phyloP scores from a whole-genome alignment of 169 alveolate species.

The Eimeria necatrix region DNA sequence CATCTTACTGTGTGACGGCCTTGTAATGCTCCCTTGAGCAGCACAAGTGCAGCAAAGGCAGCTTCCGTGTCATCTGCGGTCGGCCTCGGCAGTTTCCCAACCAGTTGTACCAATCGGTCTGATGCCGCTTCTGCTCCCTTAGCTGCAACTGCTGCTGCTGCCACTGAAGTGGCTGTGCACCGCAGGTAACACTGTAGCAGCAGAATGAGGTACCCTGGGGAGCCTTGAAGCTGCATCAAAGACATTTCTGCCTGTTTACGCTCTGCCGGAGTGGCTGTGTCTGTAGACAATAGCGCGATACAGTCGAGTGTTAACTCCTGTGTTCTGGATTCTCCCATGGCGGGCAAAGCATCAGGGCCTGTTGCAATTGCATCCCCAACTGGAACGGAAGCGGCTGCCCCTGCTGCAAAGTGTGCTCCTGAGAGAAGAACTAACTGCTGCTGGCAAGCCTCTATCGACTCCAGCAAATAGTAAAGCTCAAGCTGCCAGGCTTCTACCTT shows the following conservation, averaged over 20 bases:
- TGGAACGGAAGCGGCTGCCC: neutral
- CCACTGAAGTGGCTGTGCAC: slow-evolving; percentile 32
- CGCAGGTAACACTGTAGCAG: slow-evolving; percentile 63
- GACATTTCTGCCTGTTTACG: slow-evolving; percentile 63
- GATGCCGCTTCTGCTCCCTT: slow-evolving; percentile 65
- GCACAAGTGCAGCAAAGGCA: slow-evolving; percentile 50
- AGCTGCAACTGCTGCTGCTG: slow-evolving; percentile 49
- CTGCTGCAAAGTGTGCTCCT: slow-evolving; percentile 8
- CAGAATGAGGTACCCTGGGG: slow-evolving; percentile 56
- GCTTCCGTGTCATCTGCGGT: slow-evolving; percentile 55
- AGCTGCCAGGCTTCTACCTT: slow-evolving; percentile 44
- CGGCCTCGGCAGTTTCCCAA: slow-evolving; percentile 40
- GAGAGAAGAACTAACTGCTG: slow-evolving; percentile 19
- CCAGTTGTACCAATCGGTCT: slow-evolving; percentile 55
- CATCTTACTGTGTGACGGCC: slow-evolving; percentile 22
- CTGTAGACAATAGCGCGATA: slow-evolving; percentile 41
- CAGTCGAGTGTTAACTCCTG: slow-evolving; percentile 42
- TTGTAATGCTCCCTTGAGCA: slow-evolving; percentile 68
- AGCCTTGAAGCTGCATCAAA: slow-evolving; percentile 40
- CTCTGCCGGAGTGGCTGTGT: slow-evolving; percentile 48
- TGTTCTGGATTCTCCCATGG: slow-evolving; percentile 32
- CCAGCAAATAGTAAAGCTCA: slow-evolving; percentile 60
- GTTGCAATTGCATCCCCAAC: neutral
- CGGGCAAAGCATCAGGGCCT: neutral
- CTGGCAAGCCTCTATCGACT: slow-evolving; percentile 54